Evolutionary conservation across 169 alveolate species (phyloP).

Genomic region (Cryptosporidium sp.): DNA sequence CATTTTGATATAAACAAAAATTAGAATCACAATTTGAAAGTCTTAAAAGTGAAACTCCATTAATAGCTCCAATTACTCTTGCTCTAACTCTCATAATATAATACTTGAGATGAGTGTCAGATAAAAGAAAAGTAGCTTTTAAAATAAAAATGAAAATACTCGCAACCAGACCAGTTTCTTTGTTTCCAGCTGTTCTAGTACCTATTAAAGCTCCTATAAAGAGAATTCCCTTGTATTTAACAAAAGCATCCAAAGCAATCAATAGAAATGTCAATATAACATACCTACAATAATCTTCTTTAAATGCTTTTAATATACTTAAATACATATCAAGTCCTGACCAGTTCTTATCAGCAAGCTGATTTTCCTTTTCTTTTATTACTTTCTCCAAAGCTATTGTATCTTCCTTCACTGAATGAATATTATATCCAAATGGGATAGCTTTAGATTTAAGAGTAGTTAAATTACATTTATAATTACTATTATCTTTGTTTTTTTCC

Average conservation of each 20-base stretch:
- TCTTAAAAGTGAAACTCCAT: conserved; percentile 53
- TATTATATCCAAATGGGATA: conserved; percentile 48
- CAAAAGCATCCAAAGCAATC: conserved; percentile 41
- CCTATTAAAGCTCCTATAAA: conserved; percentile 38
- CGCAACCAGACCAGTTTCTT: conserved; percentile 17
- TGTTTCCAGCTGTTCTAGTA: not conserved
- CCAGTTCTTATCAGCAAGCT: conserved; percentile 17
- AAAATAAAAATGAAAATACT: conserved; percentile 22
- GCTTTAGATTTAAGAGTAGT: conserved; percentile 49
- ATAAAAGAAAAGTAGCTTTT: conserved; percentile 13
- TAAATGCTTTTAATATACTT: conserved; percentile 51
- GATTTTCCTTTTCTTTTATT: conserved; percentile 18
- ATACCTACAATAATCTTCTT: not conserved
- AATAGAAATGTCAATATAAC: conserved; percentile 7
- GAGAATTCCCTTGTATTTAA: conserved; percentile 44
- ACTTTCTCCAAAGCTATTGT: conserved; percentile 18
- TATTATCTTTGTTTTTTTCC: not conserved
- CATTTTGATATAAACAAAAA: not conserved
- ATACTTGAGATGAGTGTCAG: conserved; percentile 55
- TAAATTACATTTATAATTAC: conserved; percentile 20
- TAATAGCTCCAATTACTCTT: conserved; percentile 68
- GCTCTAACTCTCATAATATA: conserved; percentile 40
- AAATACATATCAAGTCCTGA: conserved; percentile 29
- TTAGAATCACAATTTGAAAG: conserved; percentile 25
- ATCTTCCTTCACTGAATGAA: conserved; percentile 25